Conservation (phyloP, 2,329 filamentous ascomycete species). For the Colletotrichum sp. region DNA sequence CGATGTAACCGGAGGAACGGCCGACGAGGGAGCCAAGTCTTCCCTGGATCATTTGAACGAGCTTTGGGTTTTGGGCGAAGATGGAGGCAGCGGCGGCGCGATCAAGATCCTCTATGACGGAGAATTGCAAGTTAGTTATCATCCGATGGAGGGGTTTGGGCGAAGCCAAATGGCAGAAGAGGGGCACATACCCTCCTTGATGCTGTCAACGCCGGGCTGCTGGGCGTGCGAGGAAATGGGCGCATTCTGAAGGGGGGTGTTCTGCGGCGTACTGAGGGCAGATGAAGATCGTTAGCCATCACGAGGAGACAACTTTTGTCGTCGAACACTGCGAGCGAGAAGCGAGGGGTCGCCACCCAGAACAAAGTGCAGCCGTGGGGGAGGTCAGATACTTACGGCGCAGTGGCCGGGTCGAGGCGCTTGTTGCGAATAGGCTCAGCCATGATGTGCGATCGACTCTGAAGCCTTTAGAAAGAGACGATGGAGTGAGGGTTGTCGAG, state of each 20-base stretch:
- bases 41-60: constrained; percentile 97
- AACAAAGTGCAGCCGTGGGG: background rate
- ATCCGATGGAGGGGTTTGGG: constrained; percentile 16
- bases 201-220: constrained; percentile 91
- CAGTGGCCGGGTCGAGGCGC: constrained; percentile 59
- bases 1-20: constrained; percentile 95
- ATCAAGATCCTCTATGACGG: constrained; percentile 81
- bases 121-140: constrained; percentile 23
- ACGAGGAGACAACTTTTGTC: constrained; percentile 12
- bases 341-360: constrained; percentile 19
- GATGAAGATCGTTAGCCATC: constrained; percentile 22
- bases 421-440: constrained; percentile 70
- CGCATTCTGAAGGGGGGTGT: constrained; percentile 93
- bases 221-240: constrained; percentile 98
- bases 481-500: background rate
- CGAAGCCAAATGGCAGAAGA: background rate
- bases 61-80: constrained; percentile 92
- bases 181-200: constrained; percentile 85
- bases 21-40: constrained; percentile 93
- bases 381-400: constrained; percentile 56
- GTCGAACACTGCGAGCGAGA: background rate
- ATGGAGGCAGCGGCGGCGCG: constrained; percentile 86
- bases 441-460: constrained; percentile 45
- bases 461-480: background rate
- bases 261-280: constrained; percentile 84